Conservation (phyloP, 306 rosid species). For the Trifolium dubium region DNA sequence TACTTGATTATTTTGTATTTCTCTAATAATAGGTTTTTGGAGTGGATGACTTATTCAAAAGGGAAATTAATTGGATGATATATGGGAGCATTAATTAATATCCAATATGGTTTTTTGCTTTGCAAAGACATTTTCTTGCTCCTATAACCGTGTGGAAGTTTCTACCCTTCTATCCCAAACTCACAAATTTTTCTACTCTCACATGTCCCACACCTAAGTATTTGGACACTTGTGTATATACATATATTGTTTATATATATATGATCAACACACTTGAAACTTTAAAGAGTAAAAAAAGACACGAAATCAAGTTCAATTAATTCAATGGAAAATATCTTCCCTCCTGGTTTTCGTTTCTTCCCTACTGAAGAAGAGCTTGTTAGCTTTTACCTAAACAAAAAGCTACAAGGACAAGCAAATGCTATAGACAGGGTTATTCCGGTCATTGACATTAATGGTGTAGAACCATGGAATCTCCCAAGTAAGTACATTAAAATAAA, state of each 20-base stretch:
- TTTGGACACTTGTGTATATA: background rate
- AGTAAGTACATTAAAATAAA: constrained; percentile 41
- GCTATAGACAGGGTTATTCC: constrained; percentile 62
- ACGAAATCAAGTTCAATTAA: background rate
- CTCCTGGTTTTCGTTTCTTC: constrained; percentile 79
- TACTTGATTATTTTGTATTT: background rate
- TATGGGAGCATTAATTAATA: background rate
- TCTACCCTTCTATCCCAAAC: constrained; percentile 18
- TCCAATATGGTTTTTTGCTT: background rate
- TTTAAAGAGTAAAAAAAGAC: constrained; percentile 2
- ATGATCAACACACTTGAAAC: constrained; percentile 11
- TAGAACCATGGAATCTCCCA: constrained; percentile 85
- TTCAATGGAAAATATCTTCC: constrained; percentile 44
- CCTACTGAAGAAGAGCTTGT: constrained; percentile 88
- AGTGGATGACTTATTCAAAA: constrained; percentile 63
- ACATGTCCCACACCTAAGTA: constrained; percentile 35
- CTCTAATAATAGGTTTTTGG: background rate
- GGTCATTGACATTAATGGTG: constrained; percentile 58
- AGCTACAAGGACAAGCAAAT: constrained; percentile 52
- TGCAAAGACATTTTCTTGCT: constrained; percentile 38
- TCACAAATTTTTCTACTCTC: constrained; percentile 34
- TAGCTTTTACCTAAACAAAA: constrained; percentile 67
- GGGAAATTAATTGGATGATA: background rate
- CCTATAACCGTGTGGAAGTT: constrained; percentile 64
- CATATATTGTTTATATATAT: constrained; percentile 5